phyloP scores from a whole-genome alignment of 192 early-diverging fungal genomes.

The Umbelopsis sp. region DNA sequence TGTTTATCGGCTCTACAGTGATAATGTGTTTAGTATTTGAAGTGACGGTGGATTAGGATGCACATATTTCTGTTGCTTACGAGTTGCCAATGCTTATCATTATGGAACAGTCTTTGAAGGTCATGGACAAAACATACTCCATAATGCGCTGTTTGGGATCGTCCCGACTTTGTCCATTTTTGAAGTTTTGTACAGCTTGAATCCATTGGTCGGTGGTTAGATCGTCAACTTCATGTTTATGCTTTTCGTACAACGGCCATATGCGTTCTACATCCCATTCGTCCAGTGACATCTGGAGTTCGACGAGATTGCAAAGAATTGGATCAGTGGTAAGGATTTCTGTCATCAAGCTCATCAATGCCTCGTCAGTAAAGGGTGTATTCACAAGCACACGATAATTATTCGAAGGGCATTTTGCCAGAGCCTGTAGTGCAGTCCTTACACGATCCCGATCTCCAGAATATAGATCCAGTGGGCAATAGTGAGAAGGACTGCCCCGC shows the following conservation, averaged over 20 bases:
- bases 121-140: slow-evolving; percentile 42
- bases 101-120: slow-evolving; percentile 39
- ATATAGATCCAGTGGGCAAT: slow-evolving; percentile 71
- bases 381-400: slow-evolving; percentile 52
- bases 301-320: slow-evolving; percentile 43
- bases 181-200: slow-evolving; percentile 22
- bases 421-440: slow-evolving; percentile 38
- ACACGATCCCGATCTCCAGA: slow-evolving; percentile 41
- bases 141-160: slow-evolving; percentile 27
- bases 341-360: slow-evolving; percentile 31
- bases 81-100: slow-evolving; percentile 24
- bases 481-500: slow-evolving; percentile 30
- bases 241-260: slow-evolving; percentile 19
- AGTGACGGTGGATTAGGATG: not conserved
- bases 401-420: slow-evolving; percentile 36
- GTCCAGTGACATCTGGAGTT: slow-evolving; percentile 51
- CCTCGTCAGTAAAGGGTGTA: slow-evolving; percentile 23
- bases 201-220: slow-evolving; percentile 35
- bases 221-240: not conserved
- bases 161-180: not conserved
- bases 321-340: slow-evolving; percentile 44
- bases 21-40: not conserved
- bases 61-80: not conserved
- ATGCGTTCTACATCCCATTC: slow-evolving; percentile 53
- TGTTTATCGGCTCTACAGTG: not conserved